Evolutionary conservation across 371 early-diverging fungal species (phyloP), one percentile per base, ranked within the genome.

Genomic region (Haplosporangium sp.): DNA sequence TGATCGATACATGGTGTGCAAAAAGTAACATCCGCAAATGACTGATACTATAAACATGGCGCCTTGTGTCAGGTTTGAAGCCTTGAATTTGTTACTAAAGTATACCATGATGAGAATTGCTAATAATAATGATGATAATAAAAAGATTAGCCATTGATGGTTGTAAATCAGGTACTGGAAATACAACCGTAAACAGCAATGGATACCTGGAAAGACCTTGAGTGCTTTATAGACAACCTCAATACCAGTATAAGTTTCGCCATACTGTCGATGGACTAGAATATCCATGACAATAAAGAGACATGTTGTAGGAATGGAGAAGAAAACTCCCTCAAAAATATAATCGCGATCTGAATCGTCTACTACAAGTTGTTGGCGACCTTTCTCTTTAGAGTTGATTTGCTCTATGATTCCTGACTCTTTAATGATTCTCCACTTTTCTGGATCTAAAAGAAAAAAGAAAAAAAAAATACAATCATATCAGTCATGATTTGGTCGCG

Each of bases 81-180:
- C 42, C 65, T 87, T 89, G 63, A 87, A 72, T 47, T 89, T 85
- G 79, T 88, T 89, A 56, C 86, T 87, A 20, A 88, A 69, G 63
- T 90, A 89, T 20, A 88, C 86, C 67, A 89, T 81, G 20, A 88
- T 84, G 37, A 86, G 72, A 27, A 90, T 75, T 4, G 85, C 90
- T 90, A 74, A 19, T 19, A 62, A 61, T 50, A n/a, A 63, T 35
- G 56, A 59, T 37, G 11, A 44, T 27, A 42, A 58, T 15, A 56
- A 27, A 27, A 27, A 27, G 27, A 27, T 27, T 27, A 27, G 27
- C 27, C 27, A 27, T 27, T 27, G 27, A 1, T 27, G 27, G 1
- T 27, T 27, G 27, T 27, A 27, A 27, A 27, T 27, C 27, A 27
- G 27, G 27, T 1, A 1, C 27, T 27, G 27, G 1, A 27, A 27